A percentile compares a stretch with the other conserved stretches of the same genome.
Evolutionary conservation across 2,329 filamentous ascomycete species (phyloP).

Genomic region (Xylariales sp.): DNA sequence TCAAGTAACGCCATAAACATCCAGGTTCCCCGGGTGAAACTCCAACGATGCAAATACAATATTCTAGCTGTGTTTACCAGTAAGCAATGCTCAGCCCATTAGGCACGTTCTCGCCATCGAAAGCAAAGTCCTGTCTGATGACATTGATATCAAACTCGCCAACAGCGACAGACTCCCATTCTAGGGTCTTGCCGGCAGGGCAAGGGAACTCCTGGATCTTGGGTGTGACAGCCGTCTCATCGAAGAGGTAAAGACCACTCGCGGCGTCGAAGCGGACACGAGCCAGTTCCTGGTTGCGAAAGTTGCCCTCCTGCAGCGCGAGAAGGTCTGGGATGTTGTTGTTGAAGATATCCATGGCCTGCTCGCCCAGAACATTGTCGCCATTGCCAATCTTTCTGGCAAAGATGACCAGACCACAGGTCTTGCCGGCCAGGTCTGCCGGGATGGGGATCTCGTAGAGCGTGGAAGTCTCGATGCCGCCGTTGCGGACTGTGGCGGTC

Average conservation of each 20-base stretch:
- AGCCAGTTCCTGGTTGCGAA: conserved; percentile 18
- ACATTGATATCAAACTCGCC: conserved; percentile 18
- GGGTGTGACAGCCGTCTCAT: conserved; percentile 15
- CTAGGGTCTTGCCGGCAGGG: conserved; percentile 17
- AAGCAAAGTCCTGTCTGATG: conserved; percentile 18
- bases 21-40: too few relatives aligned
- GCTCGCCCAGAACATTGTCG: conserved; percentile 14
- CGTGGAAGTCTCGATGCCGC: conserved; percentile 17
- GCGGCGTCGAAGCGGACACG: conserved; percentile 17
- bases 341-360: conserved; percentile 21
- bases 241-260: conserved; percentile 18
- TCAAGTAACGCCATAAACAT: too few relatives aligned
- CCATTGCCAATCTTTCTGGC: conserved; percentile 9
- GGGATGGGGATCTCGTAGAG: conserved; percentile 24
- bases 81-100: conserved; percentile 21
- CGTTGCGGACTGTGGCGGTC: conserved; percentile 16
- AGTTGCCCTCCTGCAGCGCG: conserved; percentile 17
- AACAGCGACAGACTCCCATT: conserved; percentile 21
- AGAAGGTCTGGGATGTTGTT: conserved; percentile 19
- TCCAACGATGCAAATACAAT: too few relatives aligned
- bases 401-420: conserved; percentile 20
- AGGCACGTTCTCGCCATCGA: conserved; percentile 14
- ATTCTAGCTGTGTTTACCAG: too few relatives aligned
- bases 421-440: conserved; percentile 15
- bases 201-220: conserved; percentile 19